Evolutionary conservation across 2,329 filamentous ascomycete genomes (phyloP), one percentile per base, ranked within the genome.

Genomic region (Elsinoe fawcettii): DNA sequence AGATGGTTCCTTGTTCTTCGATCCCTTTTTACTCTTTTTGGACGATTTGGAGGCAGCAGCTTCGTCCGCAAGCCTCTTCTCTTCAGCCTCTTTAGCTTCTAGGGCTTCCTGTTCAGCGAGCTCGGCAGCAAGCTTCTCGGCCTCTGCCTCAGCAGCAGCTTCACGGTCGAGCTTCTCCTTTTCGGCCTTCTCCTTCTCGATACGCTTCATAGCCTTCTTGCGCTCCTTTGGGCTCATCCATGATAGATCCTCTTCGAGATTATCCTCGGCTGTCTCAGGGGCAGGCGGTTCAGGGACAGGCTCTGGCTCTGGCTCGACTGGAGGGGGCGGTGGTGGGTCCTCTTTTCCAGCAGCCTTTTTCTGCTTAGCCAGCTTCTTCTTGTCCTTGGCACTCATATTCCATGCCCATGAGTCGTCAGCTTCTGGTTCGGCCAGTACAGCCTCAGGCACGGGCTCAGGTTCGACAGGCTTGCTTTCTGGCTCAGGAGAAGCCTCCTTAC

Each of bases 361-460:
- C 58, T 73, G 74, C 67, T 80, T 80, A 66, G 77, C 77, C 30
- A 65, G 60, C 61, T 73, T 74, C 64, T 77, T 77, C 53, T 75
- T 74, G 5, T 76, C 62, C 55, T 62, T 63, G 16, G 60, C 61
- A n/a, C 58, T 58, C n/a, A 59, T 56, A 16, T 59, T 59, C 61
- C 61, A 64, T 5, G 63, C 61, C 14, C 51, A 58, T 14, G 57
- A 49, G 11, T 71, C 68, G 39, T 72, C 69, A 36, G 72, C 70
- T 36, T 68, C 68, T 57, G 70, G 64, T 20, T 63, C 63, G 7
- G 66, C 67, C 3, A 66, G 63, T 32, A 69, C 68, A 20, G 74
- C 71, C 46, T 69, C 70, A 2, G 70, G 68, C 23, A 67, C 67
- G 12, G 64, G 63, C 30, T 66, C 65, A 18, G 65, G 59, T 46